Percentiles rank a stretch among this genome's conserved stretches.
phyloP scores from a whole-genome alignment of 2,329 filamentous ascomycete genomes.

The Aspergillus tanneri region DNA sequence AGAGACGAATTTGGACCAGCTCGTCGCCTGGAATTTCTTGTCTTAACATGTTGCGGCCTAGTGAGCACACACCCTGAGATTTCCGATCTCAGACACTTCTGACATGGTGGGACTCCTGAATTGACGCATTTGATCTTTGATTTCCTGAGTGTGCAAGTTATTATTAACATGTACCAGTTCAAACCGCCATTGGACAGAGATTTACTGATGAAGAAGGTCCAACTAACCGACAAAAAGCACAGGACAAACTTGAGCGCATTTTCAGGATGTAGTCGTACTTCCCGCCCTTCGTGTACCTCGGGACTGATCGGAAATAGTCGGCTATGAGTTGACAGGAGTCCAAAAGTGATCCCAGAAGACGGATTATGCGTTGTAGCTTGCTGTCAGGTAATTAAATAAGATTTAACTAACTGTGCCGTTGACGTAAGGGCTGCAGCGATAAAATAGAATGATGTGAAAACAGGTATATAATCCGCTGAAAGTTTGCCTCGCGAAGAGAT shows the following conservation, averaged over 20 bases:
- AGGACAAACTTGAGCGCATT: constrained; percentile 1
- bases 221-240: constrained; percentile 1
- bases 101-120: background rate
- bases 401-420: background rate
- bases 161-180: too few relatives aligned
- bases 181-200: too few relatives aligned
- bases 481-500: background rate
- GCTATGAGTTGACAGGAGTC: background rate
- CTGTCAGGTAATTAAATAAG: background rate
- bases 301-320: background rate
- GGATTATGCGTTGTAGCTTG: background rate
- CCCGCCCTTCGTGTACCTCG: background rate
- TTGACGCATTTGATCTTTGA: constrained; percentile 5
- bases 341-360: too few relatives aligned
- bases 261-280: background rate
- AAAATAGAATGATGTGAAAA: too few relatives aligned
- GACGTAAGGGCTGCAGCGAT: too few relatives aligned
- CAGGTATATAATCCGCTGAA: too few relatives aligned
- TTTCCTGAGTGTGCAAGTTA: background rate
- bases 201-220: background rate
- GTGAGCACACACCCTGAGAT: background rate
- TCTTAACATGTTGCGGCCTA: background rate
- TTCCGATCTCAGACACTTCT: background rate
- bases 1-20: background rate
- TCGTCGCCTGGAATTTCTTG: background rate